Base-by-base conservation (phyloP, 2,329 filamentous ascomycete genomes). In the Byssoonygena ceratinophila region DNA sequence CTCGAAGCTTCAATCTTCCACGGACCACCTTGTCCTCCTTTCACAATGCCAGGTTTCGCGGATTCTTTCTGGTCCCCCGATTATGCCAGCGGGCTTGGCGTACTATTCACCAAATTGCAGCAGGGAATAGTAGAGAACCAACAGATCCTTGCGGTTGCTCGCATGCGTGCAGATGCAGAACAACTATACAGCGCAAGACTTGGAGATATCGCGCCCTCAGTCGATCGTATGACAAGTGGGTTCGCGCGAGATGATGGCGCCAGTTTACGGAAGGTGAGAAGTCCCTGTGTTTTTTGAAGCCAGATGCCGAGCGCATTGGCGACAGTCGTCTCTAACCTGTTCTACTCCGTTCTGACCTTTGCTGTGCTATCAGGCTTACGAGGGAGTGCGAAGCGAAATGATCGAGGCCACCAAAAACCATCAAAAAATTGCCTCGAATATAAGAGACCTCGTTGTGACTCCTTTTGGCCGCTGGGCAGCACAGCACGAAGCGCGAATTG, bases 11-110 rank as follows among this genome's bases (percentile, higher is more conserved):
- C 11, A 47, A n/a, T n/a, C 45, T 16, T 23, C 34, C 16, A 9
- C 14, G 12, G 23, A 39, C n/a, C 18, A 22, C 25, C 37, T 5
- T 29, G n/a, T 6, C 34, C 23, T 14, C 43, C 52, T 31, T 54
- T 60, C 64, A 81, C 70, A 67, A 91, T 91, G 86, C 85, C 86
- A 61, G 81, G 87, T 63, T 97, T 98, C 72, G 83, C 89, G 61
- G 88, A 91, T 73, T 95, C 90, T 47, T 97, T 98, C 74, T 98
- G 92, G 92, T 95, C 92, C 57, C 81, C 82, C 67, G 92, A 98
- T 78, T 97, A 97, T 77, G 91, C 91, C 68, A 89, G 87, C 76
- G 90, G 92, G 57, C 80, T 98, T 59, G 90, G 91, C 52, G 89
- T 97, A 59, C 80, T 98, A 59, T 98, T 97, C 66, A 83, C 83